Base-by-base conservation (phyloP, 352 stramenopile species). In the Phytophthora podocarpi region DNA sequence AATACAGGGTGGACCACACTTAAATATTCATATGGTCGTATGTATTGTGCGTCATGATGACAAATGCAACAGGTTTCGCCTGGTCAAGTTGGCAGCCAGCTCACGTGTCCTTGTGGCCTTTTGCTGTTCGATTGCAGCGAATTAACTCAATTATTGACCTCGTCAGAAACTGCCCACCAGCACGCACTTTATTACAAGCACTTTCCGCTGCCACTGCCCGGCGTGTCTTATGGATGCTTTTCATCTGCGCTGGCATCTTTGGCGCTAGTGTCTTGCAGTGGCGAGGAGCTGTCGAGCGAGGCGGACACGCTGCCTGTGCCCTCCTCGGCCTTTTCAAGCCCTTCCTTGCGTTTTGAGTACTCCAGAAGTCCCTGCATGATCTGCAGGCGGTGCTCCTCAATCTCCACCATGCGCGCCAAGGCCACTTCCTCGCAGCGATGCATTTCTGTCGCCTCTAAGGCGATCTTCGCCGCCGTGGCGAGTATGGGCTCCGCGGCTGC, bases 301-400 rank as follows among this genome's bases (percentile, higher is more conserved):
- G 53, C 31, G 15, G 35, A 20, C 18, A 46, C 21, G 31, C 15
- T 37, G 24, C 16, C 18, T 63, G 59, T 61, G 31, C 16, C 55
- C 27, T 30, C 51, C 26, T 49, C 35, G 7, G 34, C 45, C 18
- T 35, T 55, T 34, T 50, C 54, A 1, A 47, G 48, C 50, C 66
- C 23, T 39, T 87, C 72, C 60, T 89, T 90, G 18, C 81, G 80
- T 16, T 86, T 64, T 37, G 78, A 75, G 61, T 81, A 76, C 40
- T 87, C 70, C 35, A 89, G 24, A 6, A 92, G 66, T 24, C 74
- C 80, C 39, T 90, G 72, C 69, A 81, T 80, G 26, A 90, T 76
- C 21, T 86, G 68, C 16, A 87, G 56, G 7, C 81, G 80, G 36
- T 88, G 79, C 59, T 89, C 67, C 34, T 89, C 75, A 15, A 92